Percentiles rank a stretch among this genome's conserved stretches.
Conservation (phyloP, 306 rosid genomes). For the Rosa lucieae region DNA sequence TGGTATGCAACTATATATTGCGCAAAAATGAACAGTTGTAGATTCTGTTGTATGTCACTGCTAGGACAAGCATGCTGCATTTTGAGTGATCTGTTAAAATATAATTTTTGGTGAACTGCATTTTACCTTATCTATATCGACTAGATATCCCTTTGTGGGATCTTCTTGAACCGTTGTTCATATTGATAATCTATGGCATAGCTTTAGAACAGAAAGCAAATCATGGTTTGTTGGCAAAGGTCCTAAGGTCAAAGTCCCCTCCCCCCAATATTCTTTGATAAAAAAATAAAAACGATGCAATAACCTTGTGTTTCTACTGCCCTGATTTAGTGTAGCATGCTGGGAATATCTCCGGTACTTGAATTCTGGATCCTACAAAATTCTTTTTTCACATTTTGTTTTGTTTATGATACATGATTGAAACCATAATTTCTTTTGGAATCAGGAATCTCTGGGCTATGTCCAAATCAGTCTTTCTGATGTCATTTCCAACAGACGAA, state of each 20-base stretch:
- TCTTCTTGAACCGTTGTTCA: background rate
- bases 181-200: too few species aligned
- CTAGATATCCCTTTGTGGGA: too few species aligned
- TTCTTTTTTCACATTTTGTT: background rate
- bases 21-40: background rate
- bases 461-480: conserved; percentile 62
- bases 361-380: background rate
- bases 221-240: background rate
- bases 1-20: background rate
- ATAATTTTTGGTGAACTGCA: background rate
- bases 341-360: background rate
- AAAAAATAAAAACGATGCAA: background rate
- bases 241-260: background rate
- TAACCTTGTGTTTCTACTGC: background rate
- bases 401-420: background rate
- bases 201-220: background rate
- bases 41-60: background rate
- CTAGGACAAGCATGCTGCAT: conserved; percentile 1
- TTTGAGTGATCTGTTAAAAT: background rate
- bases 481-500: conserved; percentile 70
- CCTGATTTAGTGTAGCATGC: background rate
- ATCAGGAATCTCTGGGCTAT: conserved; percentile 81
- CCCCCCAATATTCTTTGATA: background rate
- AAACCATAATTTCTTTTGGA: background rate
- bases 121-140: background rate